Percentiles rank a stretch among this genome's conserved stretches.
These are phyloP conservation scores for Fusarium sulawesiense DNA, from an alignment of 2,329 filamentous ascomycete genomes.

Conservation along the genomic window DNA sequence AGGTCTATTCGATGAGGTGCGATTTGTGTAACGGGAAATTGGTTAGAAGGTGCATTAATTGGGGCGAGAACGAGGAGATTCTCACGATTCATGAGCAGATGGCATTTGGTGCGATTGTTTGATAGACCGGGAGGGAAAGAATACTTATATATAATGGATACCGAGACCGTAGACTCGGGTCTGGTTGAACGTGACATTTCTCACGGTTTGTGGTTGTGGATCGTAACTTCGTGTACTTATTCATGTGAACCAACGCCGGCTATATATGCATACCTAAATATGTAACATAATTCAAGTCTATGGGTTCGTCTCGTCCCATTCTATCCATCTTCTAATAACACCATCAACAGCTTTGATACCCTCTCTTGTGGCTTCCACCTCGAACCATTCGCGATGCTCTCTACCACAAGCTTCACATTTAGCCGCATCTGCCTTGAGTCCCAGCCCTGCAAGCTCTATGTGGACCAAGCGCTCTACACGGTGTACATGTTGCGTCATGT, in stretches of 20 bases:
- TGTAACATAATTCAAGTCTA: slow-evolving; percentile 27
- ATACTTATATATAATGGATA: slow-evolving; percentile 20
- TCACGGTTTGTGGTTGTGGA: slow-evolving; percentile 5
- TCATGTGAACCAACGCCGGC: slow-evolving; percentile 24
- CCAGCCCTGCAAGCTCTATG: slow-evolving; percentile 79
- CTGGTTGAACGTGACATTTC: slow-evolving; percentile 21
- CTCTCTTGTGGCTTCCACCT: slow-evolving; percentile 79
- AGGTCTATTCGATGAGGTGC: slow-evolving; percentile 80
- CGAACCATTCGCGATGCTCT: slow-evolving; percentile 95
- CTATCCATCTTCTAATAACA: slow-evolving; percentile 84
- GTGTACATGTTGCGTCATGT: slow-evolving; percentile 86
- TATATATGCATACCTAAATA: slow-evolving; percentile 17
- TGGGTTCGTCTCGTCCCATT: slow-evolving; percentile 75
- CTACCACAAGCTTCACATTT: slow-evolving; percentile 83
- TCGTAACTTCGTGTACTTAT: slow-evolving; percentile 26
- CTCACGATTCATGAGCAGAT: slow-evolving; percentile 46
- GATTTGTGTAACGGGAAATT: slow-evolving; percentile 58
- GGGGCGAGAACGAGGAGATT: slow-evolving; percentile 20
- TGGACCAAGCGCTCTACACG: slow-evolving; percentile 92
- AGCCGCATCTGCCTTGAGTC: slow-evolving; percentile 62
- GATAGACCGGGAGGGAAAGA: slow-evolving; percentile 26
- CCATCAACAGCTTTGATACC: slow-evolving; percentile 75
- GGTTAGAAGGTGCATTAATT: slow-evolving; percentile 6
- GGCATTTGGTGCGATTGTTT: slow-evolving; percentile 30
- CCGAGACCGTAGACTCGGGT: slow-evolving; percentile 23